Base-by-base conservation (phyloP, 1,284 basidiomycete species). In the Mixia osmundae region DNA sequence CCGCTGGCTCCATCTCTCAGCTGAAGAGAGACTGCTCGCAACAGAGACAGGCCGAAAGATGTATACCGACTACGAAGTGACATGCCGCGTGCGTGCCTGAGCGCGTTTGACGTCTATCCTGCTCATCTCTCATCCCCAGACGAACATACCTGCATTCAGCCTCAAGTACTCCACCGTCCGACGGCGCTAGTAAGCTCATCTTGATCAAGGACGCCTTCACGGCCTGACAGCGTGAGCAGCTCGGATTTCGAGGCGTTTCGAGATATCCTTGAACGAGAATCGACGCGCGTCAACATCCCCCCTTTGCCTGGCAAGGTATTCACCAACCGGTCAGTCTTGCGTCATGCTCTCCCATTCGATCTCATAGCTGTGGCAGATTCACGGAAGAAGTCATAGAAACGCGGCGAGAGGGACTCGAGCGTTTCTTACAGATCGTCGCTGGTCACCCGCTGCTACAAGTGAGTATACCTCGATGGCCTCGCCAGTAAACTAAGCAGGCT, bases 211-310 rank as follows among this genome's bases (percentile, higher is more conserved):
- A 14, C 11, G 9, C 34, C 11, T 8, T 12, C 18, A 30, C 28
- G 14, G 6, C 14, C 25, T 10, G 9, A 5, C 23, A 12, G 8
- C n/a, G n/a, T 24, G 14, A 25, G 12, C 37, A 42, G 41, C 57
- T 91, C 83, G 33, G 89, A 97, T 59, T 99, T 99, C 55, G 89
- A 99, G 57, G 87, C 89, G 5, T 99, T 99, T 65, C 72, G 87
- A 35, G 89, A 99, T 57, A 80, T 94, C 50, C 71, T 99, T 33
- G 91, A 99, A 60, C 72, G 85, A 47, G 89, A 99, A 60, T 78
- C 75, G 8, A 94, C 85, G 4, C 67, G 91, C 19, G 91, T 97
- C 46, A 97, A 94, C 58, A 95, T 97, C 51, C 89, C 89, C 0
- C 71, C 82, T 16, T 69, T 97, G 28, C 91, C 89, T 2, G 89